Percentiles rank a stretch among this genome's conserved stretches.
These are phyloP conservation scores for Emydomyces testavorans DNA, from an alignment of 2,329 filamentous ascomycete genomes.

Conservation along the genomic window DNA sequence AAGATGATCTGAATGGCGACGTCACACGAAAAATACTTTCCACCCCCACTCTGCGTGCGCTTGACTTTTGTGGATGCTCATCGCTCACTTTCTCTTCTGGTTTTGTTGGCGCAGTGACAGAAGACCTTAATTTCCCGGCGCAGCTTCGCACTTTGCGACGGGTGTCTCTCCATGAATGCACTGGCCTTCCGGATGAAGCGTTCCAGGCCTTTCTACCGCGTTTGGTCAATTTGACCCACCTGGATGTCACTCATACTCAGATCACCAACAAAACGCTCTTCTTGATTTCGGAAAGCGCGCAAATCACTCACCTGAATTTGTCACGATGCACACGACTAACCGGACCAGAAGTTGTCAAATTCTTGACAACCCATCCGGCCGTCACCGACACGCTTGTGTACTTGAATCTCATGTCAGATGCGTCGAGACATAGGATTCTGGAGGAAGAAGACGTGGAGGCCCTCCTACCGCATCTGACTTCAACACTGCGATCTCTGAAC, in stretches of 20 bases:
- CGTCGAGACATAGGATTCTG: constrained; percentile 59
- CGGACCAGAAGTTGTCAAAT: constrained; percentile 55
- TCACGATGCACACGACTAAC: constrained; percentile 62
- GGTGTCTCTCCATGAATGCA: constrained; percentile 67
- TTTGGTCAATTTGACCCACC: constrained; percentile 58
- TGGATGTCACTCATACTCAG: constrained; percentile 68
- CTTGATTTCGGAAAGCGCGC: constrained; percentile 59
- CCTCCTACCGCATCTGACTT: constrained; percentile 49
- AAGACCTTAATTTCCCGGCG: constrained; percentile 39
- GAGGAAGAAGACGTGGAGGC: constrained; percentile 52
- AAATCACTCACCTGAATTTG: constrained; percentile 65
- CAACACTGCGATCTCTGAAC: constrained; percentile 59
- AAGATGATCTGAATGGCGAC: constrained; percentile 58
- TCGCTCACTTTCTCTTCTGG: constrained; percentile 54
- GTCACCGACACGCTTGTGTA: constrained; percentile 53
- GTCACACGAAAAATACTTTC: constrained; percentile 62
- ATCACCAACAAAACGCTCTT: constrained; percentile 60
- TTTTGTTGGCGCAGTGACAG: constrained; percentile 47
- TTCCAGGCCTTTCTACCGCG: constrained; percentile 62
- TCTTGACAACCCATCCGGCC: constrained; percentile 59
- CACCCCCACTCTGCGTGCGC: constrained; percentile 51
- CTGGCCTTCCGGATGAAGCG: constrained; percentile 53
- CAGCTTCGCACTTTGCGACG: constrained; percentile 50
- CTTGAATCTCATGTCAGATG: constrained; percentile 61
- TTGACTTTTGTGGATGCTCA: constrained; percentile 70